Percentiles rank a stretch among this genome's conserved stretches.
Evolutionary conservation across 2,329 filamentous ascomycete species (phyloP).

Genomic region (Scytalidium lignicola): DNA sequence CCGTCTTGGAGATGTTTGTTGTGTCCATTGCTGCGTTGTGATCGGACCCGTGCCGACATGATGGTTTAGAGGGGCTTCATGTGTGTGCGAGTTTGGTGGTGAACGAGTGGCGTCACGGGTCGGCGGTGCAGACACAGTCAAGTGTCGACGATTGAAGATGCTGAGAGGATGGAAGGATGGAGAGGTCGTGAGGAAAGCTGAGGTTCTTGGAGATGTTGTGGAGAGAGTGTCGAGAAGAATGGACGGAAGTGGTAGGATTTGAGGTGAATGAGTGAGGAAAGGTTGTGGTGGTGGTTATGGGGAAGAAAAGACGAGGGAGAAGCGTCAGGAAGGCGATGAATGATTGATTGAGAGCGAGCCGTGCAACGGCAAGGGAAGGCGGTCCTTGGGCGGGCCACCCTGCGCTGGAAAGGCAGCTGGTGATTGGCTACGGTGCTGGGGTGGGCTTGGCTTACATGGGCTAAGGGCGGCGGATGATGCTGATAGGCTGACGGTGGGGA

Average conservation of each 20-base stretch:
- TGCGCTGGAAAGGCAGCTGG: neutral
- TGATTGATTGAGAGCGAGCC: neutral
- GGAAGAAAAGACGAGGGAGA: neutral
- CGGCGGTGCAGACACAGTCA: neutral
- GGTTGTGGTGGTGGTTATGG: neutral
- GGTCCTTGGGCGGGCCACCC: neutral
- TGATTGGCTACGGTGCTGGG: neutral
- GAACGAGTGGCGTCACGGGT: neutral
- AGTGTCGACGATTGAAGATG: neutral
- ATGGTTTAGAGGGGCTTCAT: neutral
- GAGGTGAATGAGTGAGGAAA: neutral
- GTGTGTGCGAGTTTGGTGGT: neutral
- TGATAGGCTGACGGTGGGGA: neutral
- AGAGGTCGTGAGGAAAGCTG: neutral
- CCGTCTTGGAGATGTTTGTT: slow-evolving; percentile 21
- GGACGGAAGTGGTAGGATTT: no score
- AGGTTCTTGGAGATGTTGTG: no score
- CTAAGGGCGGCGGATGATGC: neutral
- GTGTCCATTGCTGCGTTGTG: slow-evolving; percentile 25
- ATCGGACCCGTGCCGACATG: slow-evolving; percentile 1
- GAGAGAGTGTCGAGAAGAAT: neutral
- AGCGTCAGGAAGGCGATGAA: neutral
- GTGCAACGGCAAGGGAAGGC: neutral
- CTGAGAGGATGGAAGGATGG: neutral
- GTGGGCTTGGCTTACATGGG: neutral